Evolutionary conservation across 108 stramenopile species (phyloP).

Genomic region (Nannochloropsis salina): DNA sequence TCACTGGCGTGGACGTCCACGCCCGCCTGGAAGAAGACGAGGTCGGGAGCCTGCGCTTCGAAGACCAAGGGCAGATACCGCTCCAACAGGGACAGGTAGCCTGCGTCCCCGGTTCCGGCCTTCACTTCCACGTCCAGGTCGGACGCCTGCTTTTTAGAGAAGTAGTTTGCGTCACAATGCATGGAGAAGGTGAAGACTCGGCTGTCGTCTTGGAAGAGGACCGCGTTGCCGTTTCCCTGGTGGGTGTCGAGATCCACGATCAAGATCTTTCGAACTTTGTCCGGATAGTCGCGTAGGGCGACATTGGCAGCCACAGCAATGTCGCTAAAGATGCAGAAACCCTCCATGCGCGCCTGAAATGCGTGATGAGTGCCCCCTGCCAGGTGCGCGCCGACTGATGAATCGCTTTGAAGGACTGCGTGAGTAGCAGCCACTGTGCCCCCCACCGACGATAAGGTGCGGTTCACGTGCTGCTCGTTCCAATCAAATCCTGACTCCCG

Average conservation of each 20-base stretch:
- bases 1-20: slow-evolving; percentile 42
- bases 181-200: slow-evolving; percentile 51
- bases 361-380: slow-evolving; percentile 77
- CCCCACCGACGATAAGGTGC: slow-evolving; percentile 72
- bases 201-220: slow-evolving; percentile 36
- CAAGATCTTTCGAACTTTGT: slow-evolving; percentile 33
- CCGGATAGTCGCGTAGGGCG: slow-evolving; percentile 46
- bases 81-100: slow-evolving; percentile 30
- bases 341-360: slow-evolving; percentile 46
- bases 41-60: slow-evolving; percentile 36
- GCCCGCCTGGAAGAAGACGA: slow-evolving; percentile 52
- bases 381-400: slow-evolving; percentile 63
- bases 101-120: slow-evolving; percentile 39
- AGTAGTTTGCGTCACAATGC: slow-evolving; percentile 55
- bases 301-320: slow-evolving; percentile 53
- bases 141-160: slow-evolving; percentile 42
- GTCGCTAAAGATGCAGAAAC: slow-evolving; percentile 53
- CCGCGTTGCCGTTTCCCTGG: slow-evolving; percentile 52
- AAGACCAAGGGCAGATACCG: slow-evolving; percentile 37
- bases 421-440: slow-evolving; percentile 73
- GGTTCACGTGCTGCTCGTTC: slow-evolving; percentile 66
- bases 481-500: slow-evolving; percentile 88
- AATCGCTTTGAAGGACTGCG: slow-evolving; percentile 4
- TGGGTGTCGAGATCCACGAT: slow-evolving; percentile 53
- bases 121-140: slow-evolving; percentile 48